phyloP scores from a whole-genome alignment of 1,284 basidiomycete genomes.

The Sphaerobolus stellatus region DNA sequence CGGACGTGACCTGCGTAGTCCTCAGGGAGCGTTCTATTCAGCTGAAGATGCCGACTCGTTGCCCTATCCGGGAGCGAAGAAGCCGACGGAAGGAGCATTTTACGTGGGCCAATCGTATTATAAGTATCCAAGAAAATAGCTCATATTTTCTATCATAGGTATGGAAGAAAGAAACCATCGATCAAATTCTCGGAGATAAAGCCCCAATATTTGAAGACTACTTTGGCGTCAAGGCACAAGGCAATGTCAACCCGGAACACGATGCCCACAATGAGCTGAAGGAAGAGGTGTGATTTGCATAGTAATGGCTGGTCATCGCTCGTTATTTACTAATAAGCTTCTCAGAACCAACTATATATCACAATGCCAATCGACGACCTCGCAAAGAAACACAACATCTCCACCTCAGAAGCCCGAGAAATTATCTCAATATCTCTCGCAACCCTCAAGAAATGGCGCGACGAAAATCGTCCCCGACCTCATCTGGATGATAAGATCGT shows the following conservation, averaged over 20 bases:
- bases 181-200: slow-evolving; percentile 32
- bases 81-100: slow-evolving; percentile 44
- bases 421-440: slow-evolving; percentile 22
- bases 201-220: slow-evolving; percentile 33
- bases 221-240: slow-evolving; percentile 37
- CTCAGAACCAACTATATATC: slow-evolving; percentile 9
- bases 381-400: not conserved
- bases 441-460: slow-evolving; percentile 33
- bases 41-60: slow-evolving; percentile 47
- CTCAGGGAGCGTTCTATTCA: slow-evolving; percentile 40
- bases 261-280: slow-evolving; percentile 43
- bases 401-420: slow-evolving; percentile 24
- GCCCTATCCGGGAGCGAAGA: slow-evolving; percentile 26
- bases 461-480: slow-evolving; percentile 39
- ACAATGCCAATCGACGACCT: not conserved
- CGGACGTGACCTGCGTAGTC: slow-evolving; percentile 33
- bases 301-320: not conserved
- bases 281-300: slow-evolving; percentile 7
- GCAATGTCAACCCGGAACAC: slow-evolving; percentile 41
- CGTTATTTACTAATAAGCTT: not conserved
- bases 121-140: not conserved
- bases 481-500: slow-evolving; percentile 48
- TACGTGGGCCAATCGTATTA: slow-evolving; percentile 26
- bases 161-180: slow-evolving; percentile 39
- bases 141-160: slow-evolving; percentile 15